phyloP scores from a whole-genome alignment of 2,329 filamentous ascomycete genomes.

The Aspergillus sp. region DNA sequence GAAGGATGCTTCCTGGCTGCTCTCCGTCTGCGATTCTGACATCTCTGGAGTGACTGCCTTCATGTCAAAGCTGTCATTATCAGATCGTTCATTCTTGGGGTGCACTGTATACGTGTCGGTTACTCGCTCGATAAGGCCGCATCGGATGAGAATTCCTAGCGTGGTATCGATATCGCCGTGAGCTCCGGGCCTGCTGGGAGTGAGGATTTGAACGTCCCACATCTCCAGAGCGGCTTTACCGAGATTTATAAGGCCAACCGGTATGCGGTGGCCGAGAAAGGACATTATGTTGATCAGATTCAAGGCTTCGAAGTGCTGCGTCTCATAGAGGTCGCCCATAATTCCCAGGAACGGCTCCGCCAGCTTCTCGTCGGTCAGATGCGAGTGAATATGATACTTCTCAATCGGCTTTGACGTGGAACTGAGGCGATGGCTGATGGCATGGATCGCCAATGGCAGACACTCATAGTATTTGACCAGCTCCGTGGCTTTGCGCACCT shows the following conservation, averaged over 20 bases:
- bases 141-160: conserved; percentile 36
- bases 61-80: conserved; percentile 13
- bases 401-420: conserved; percentile 53
- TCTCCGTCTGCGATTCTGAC: conserved; percentile 26
- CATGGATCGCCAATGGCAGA: conserved; percentile 59
- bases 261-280: conserved; percentile 57
- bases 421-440: conserved; percentile 53
- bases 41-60: conserved; percentile 17
- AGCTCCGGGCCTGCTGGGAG: conserved; percentile 25
- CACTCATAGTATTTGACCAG: conserved; percentile 55
- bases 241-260: conserved; percentile 55
- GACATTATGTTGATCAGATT: conserved; percentile 57
- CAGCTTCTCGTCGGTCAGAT: conserved; percentile 47
- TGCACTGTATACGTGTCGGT: conserved; percentile 22
- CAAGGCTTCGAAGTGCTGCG: conserved; percentile 44
- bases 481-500: conserved; percentile 49
- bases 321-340: conserved; percentile 36
- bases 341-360: conserved; percentile 40
- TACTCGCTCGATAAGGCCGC: conserved; percentile 37
- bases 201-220: conserved; percentile 29
- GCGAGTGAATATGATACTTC: conserved; percentile 49
- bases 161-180: conserved; percentile 37
- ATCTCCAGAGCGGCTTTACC: conserved; percentile 34
- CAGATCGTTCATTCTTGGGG: conserved; percentile 11
- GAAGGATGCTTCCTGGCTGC: conserved; percentile 26